phyloP scores from a whole-genome alignment of 495 filamentous ascomycete genomes.

The Neurospora cerealis region DNA sequence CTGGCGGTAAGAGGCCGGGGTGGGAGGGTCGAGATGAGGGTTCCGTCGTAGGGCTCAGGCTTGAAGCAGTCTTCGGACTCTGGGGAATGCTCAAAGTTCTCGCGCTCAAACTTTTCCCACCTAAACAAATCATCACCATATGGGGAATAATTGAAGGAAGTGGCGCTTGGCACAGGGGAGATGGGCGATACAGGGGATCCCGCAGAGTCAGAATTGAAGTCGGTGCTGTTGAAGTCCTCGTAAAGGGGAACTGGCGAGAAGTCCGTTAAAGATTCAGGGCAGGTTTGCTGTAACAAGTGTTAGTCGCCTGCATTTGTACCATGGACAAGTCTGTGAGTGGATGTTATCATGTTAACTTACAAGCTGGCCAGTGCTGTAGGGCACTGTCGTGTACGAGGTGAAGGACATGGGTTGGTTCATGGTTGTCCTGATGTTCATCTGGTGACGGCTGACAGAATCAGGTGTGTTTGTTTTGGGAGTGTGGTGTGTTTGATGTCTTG shows the following conservation, averaged over 20 bases:
- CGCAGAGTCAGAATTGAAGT: constrained; percentile 23
- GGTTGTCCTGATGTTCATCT: neutral
- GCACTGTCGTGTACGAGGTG: neutral
- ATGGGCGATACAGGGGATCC: constrained; percentile 15
- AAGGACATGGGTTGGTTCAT: neutral
- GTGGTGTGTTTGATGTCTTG: neutral
- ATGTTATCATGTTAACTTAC: neutral
- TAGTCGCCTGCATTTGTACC: neutral
- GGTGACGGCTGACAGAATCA: neutral
- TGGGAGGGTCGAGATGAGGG: constrained; percentile 2
- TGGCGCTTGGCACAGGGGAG: constrained; percentile 18
- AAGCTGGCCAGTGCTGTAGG: neutral
- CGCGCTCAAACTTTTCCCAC: constrained; percentile 4
- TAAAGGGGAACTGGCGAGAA: constrained; percentile 13
- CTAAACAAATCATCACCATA: constrained; percentile 9
- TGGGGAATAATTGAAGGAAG: constrained; percentile 14
- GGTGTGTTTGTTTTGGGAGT: neutral
- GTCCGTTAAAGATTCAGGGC: constrained; percentile 1
- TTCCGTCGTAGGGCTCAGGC: constrained; percentile 9
- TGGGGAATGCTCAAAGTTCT: constrained; percentile 7
- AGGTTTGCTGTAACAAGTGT: constrained; percentile 9
- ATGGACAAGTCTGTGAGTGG: neutral
- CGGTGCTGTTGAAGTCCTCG: constrained; percentile 16
- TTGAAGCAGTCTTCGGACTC: constrained; percentile 12
- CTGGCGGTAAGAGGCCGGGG: constrained; percentile 6